Conservation (phyloP, 345 rosid genomes). For the Alliaria petiolata region DNA sequence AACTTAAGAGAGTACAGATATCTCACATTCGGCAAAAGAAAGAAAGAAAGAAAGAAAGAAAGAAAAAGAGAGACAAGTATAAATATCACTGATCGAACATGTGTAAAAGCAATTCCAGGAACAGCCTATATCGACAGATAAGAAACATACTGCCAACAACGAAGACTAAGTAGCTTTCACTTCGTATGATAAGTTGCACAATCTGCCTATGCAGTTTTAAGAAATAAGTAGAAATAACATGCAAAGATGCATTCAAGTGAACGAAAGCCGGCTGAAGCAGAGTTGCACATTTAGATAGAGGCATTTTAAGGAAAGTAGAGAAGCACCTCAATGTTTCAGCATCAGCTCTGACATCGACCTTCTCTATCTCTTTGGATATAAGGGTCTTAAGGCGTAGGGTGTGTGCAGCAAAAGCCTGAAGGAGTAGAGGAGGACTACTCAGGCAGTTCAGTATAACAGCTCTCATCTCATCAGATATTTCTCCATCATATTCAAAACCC, state of each 20-base stretch:
- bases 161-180: constrained; percentile 6
- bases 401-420: constrained; percentile 63
- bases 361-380: constrained; percentile 69
- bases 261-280: not conserved
- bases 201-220: not conserved
- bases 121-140: not conserved
- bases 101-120: not conserved
- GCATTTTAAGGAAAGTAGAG: constrained; percentile 1
- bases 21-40: not conserved
- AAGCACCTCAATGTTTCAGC: constrained; percentile 68
- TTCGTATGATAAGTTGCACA: not conserved
- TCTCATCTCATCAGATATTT: constrained; percentile 68
- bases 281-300: not conserved
- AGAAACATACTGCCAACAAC: not conserved
- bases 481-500: constrained; percentile 72
- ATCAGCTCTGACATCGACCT: constrained; percentile 81
- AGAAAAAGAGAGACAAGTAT: no score
- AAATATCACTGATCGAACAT: not conserved
- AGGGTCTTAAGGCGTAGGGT: constrained; percentile 55
- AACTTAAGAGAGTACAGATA: not conserved
- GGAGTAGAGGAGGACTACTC: constrained; percentile 71
- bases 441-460: constrained; percentile 57
- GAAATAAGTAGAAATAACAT: not conserved
- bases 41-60: no score
- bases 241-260: constrained; percentile 1